phyloP scores from a whole-genome alignment of 345 rosid species.

The Aquilaria yunnanensis region DNA sequence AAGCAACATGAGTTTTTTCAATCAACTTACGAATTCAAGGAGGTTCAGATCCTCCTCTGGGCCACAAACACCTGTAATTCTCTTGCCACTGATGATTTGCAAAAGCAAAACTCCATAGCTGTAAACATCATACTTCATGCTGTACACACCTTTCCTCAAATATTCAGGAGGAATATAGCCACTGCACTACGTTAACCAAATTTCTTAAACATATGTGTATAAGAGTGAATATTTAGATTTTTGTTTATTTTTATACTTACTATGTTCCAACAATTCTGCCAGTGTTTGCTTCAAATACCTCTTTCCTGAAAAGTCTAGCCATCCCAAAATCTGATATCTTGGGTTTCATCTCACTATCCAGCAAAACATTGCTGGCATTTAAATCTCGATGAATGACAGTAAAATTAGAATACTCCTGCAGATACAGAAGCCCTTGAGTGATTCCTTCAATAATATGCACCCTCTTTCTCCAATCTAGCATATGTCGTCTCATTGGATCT shows the following conservation, averaged over 20 bases:
- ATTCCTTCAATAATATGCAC: constrained; percentile 36
- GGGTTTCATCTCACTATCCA: constrained; percentile 33
- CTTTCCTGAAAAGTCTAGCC: constrained; percentile 33
- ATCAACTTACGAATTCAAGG: constrained; percentile 29
- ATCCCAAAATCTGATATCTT: constrained; percentile 44
- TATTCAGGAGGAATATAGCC: constrained; percentile 53
- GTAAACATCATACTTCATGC: constrained; percentile 41
- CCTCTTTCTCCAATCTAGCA: constrained; percentile 28
- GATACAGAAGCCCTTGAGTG: constrained; percentile 43
- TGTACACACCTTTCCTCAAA: constrained; percentile 33
- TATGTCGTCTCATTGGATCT: constrained; percentile 19
- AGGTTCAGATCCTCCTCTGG: constrained; percentile 23
- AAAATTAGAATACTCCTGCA: constrained; percentile 43
- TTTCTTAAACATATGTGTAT: background rate
- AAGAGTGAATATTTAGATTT: background rate
- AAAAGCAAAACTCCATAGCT: constrained; percentile 49
- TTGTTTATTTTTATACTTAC: constrained; percentile 16
- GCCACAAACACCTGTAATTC: constrained; percentile 23
- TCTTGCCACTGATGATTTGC: constrained; percentile 44
- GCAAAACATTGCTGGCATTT: constrained; percentile 34
- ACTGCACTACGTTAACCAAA: constrained; percentile 13
- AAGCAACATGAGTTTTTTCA: background rate
- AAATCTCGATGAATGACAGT: constrained; percentile 40
- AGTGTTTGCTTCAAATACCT: constrained; percentile 31
- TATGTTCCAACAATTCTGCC: constrained; percentile 33